Evolutionary conservation across 2,329 filamentous ascomycete genomes (phyloP), one percentile per base, ranked within the genome.

Genomic region (Diplodia mutila): DNA sequence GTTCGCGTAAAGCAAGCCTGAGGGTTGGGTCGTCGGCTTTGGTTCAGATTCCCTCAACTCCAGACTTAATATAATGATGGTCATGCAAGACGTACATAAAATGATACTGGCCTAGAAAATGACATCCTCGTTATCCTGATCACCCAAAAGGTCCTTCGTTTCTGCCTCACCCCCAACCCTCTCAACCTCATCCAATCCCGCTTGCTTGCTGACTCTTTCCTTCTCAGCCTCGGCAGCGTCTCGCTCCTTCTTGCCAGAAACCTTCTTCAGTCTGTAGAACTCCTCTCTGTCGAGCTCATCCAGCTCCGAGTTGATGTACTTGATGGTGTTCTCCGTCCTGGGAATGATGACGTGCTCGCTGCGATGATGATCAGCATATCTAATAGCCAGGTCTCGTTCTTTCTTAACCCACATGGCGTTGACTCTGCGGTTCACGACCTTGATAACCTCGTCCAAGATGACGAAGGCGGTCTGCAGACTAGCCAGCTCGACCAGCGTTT

Each of bases 311-410:
- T 98, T 98, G 85, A 98, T 98, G 77, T 98, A 99, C 82, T 97
- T 97, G 84, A 99, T 99, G n/a, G 95, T 99, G 76, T 98, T 99
- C 79, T 99, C 95, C 16, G 95, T 99, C 72, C 95, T 87, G 14
- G 95, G 95, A 75, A 99, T 99, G 73, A 99, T 98, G 73, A 99
- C 92, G 79, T 96, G 91, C 80, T 95, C 92, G 75, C 88, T 91
- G 72, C 21, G 6, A 51, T 51, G 21, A 51, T 7, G 23, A 18
- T 63, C 59, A 32, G 61, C 34, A 46, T 34, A 14, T 23, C 16
- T 29, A 14, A 51, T 21, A 21, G 16, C 32, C 9, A 37, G 18
- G 11, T n/a, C 12, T 25, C n/a, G 6, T 21, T 29, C 49, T 29
- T 52, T 53, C 49, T n/a, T 21, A 42, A 83, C 87, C 80, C 82